Base-by-base conservation (phyloP, 805 yeast species). In the Phaffomyces thermotolerans region DNA sequence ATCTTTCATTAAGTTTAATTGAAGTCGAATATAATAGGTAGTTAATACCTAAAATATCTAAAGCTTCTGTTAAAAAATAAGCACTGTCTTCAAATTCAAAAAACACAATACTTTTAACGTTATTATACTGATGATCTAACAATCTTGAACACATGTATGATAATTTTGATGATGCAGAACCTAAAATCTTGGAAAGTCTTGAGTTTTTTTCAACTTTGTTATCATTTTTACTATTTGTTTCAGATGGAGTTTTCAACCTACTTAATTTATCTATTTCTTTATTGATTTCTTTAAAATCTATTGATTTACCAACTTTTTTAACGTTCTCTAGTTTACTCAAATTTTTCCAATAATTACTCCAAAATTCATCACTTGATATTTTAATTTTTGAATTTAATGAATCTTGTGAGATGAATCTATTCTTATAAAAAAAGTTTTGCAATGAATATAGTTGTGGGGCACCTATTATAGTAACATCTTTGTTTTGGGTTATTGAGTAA, bases 71-170 rank as follows among this genome's bases (percentile, higher is more conserved):
- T 25, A 82, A 55, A 54, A 79, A 81, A 54, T 76, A 81, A 0
- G 88, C 89, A 39, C 78, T 72, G 49, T 82, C 87, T 56, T 80
- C 86, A 58, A 77, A 79, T 49, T 82, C 88, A 55, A 76, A 83
- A 56, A 82, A 82, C 0, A 82, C 78, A 24, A 82, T 66, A 14
- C 82, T 73, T 56, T 82, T 78, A 41, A 75, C 55, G 4, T 68
- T 66, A 8, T 56, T 43, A 9, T 50, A 45, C 47, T 76, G 77
- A 52, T 81, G 75, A 40, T 78, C 81, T 24, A 78, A 54, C 8
- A 81, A 52, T 46, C 76, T 65, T 14, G 81, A 65, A 0, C 76
- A 68, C 45, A 82, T 60, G 48, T 82, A 82, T 5, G 86, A 75
- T 14, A 82, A 59, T 52, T 83, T 83, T 0, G 80, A 63, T 0